Conservation (phyloP, 495 filamentous ascomycete species). For the Cercophora scortea region DNA sequence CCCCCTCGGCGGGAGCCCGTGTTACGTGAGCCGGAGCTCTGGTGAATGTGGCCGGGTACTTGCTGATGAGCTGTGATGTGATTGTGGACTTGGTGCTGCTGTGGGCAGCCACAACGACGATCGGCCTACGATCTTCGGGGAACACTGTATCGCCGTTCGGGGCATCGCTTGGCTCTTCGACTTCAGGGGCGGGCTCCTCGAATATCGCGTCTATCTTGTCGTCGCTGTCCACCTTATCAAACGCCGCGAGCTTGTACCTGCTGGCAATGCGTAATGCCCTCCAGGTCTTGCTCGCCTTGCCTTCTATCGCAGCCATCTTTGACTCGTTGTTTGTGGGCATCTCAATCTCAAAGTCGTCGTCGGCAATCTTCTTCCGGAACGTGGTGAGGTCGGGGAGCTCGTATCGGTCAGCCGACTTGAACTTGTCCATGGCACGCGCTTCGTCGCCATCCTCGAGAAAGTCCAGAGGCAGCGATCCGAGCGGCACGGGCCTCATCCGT, state of each 20-base stretch:
- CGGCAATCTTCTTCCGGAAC: conserved; percentile 53
- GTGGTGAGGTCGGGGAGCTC: conserved; percentile 34
- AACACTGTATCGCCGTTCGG: conserved; percentile 14
- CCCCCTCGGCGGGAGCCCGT: conserved; percentile 35
- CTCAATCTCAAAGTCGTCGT: conserved; percentile 75
- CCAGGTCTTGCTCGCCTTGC: conserved; percentile 84
- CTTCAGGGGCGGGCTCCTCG: conserved; percentile 24
- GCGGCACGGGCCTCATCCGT: conserved; percentile 54
- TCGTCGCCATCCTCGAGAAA: conserved; percentile 63
- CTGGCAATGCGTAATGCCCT: conserved; percentile 72
- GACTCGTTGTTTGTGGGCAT: conserved; percentile 65
- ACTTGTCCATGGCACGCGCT: conserved; percentile 35
- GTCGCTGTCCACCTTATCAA: conserved; percentile 80
- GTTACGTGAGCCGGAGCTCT: conserved; percentile 33
- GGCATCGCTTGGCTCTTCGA: conserved; percentile 15
- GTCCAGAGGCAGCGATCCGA: conserved; percentile 63
- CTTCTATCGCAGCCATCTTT: conserved; percentile 53
- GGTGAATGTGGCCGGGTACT: conserved; percentile 33
- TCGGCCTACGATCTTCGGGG: conserved; percentile 34
- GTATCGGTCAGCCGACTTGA: conserved; percentile 39
- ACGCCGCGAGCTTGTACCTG: conserved; percentile 59
- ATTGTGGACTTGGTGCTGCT: conserved; percentile 31
- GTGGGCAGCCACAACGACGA: conserved; percentile 39
- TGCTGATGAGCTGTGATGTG: conserved; percentile 31
- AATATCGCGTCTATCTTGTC: conserved; percentile 54